Base-by-base conservation (phyloP, 208 protist species). In the Leishmania lainsoni region DNA sequence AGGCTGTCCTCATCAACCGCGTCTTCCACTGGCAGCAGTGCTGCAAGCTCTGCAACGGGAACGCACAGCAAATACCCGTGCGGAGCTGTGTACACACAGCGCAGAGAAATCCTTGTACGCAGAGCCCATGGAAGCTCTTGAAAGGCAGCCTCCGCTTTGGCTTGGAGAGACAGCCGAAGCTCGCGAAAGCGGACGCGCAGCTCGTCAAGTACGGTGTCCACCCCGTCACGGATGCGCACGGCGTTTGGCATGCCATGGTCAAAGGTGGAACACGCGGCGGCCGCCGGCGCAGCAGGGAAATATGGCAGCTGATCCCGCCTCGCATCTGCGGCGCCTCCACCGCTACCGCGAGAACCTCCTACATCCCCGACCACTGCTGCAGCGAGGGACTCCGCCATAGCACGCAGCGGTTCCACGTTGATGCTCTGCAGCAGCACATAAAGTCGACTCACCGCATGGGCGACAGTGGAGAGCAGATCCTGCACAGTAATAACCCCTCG, bases 391-490 rank as follows among this genome's bases (percentile, higher is more conserved):
- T 61, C 52, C 8, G 82, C 84, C 86, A 93, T 90, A 8, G 22
- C 58, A 16, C 65, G 76, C 52, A 93, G 61, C 56, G 81, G 83
- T 52, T 75, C 83, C 61, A 87, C 77, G 45, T 81, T 75, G 22
- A 87, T 81, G 74, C 83, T 89, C 74, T 85, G 80, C 59, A 88
- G 56, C 56, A 91, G n/a, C 42, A 83, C 86, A 42, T 80, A 83
- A 1, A 93, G 83, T 10, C 86, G 84, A 26, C 48, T 29, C 73
- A 90, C 80, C 75, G 82, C 89, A 58, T 94, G 92, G 16, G 87
- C 90, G 14, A 90, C 68, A 1, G 87, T 80, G 5, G 78, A 54
- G 35, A 97, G 74, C 75, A 91, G 69, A 16, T 86, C 80, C 61
- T 90, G 87, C 56, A 90, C 80, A 4, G 74, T 73, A 1, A 96